A percentile compares a stretch with the other conserved stretches of the same genome.
These are phyloP conservation scores for Larix kaempferi DNA, from an alignment of 75 land plant species.

Conservation along the genomic window DNA sequence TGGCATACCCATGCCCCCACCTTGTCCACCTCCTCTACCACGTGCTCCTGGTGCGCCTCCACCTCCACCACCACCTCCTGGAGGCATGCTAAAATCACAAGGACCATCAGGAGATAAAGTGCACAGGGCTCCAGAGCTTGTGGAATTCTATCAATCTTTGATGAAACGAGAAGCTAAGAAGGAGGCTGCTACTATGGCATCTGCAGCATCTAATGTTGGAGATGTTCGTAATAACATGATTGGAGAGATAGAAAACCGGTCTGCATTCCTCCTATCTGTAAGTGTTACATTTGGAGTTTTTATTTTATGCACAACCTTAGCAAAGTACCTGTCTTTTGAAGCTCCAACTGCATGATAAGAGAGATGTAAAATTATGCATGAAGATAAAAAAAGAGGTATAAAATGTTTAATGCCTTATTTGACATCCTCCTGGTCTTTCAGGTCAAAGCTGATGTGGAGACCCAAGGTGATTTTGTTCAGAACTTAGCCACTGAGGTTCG, in stretches of 20 bases:
- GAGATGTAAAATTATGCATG: not conserved
- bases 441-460: slow-evolving; percentile 94
- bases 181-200: slow-evolving; percentile 37
- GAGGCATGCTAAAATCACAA: slow-evolving; percentile 13
- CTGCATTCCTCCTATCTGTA: slow-evolving; percentile 91
- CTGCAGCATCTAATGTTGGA: slow-evolving; percentile 37
- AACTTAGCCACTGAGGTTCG: slow-evolving; percentile 89
- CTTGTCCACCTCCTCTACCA: slow-evolving; percentile 70
- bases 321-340: not conserved
- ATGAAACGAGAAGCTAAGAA: slow-evolving; percentile 98
- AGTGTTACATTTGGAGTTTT: slow-evolving; percentile 10
- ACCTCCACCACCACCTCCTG: slow-evolving; percentile 33
- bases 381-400: not conserved
- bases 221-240: slow-evolving; percentile 88
- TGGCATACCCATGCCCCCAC: slow-evolving; percentile 46
- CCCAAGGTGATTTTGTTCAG: slow-evolving; percentile 91
- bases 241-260: slow-evolving; percentile 94
- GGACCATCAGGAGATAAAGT: slow-evolving; percentile 55
- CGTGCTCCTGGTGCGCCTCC: slow-evolving; percentile 31
- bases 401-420: not conserved
- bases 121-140: slow-evolving; percentile 95
- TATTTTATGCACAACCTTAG: not conserved
- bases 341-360: not conserved
- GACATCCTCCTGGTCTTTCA: slow-evolving; percentile 22
- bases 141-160: slow-evolving; percentile 90